Percentiles rank a stretch among this genome's conserved stretches.
Evolutionary conservation across 306 rosid species (phyloP).

Genomic region (Acmispon strigosus): DNA sequence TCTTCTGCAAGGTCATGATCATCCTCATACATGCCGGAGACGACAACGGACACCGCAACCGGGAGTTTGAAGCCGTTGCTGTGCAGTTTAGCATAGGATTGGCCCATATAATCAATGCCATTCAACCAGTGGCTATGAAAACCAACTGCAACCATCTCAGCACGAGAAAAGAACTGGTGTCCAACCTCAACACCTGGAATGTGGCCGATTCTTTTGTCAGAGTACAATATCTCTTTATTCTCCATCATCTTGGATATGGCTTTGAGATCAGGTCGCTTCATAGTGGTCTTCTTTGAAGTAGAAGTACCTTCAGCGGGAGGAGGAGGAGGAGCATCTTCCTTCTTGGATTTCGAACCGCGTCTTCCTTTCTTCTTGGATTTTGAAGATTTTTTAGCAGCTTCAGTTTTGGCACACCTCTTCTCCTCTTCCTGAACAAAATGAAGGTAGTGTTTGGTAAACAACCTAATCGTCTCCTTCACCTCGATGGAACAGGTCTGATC

Average conservation of each 20-base stretch:
- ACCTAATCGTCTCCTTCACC: slow-evolving; percentile 72
- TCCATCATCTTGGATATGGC: slow-evolving; percentile 72
- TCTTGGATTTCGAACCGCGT: too few relatives aligned
- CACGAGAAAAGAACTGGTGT: slow-evolving; percentile 88
- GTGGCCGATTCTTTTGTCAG: slow-evolving; percentile 59
- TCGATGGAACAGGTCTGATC: slow-evolving; percentile 48
- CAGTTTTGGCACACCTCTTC: slow-evolving; percentile 36
- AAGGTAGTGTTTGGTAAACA: slow-evolving; percentile 76
- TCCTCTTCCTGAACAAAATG: slow-evolving; percentile 83
- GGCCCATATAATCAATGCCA: slow-evolving; percentile 88
- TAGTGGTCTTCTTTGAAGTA: slow-evolving; percentile 29
- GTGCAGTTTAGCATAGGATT: slow-evolving; percentile 48
- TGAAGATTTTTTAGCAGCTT: slow-evolving; percentile 21
- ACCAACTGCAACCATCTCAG: slow-evolving; percentile 98
- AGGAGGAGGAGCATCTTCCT: too few relatives aligned
- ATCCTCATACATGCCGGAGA: slow-evolving; percentile 96
- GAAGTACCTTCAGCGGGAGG: too few relatives aligned
- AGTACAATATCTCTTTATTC: slow-evolving; percentile 40
- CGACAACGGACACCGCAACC: slow-evolving; percentile 77
- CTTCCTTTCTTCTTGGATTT: too few relatives aligned
- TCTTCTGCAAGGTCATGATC: slow-evolving; percentile 92
- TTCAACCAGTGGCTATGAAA: slow-evolving; percentile 95
- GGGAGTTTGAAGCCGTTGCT: slow-evolving; percentile 39
- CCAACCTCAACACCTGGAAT: slow-evolving; percentile 92
- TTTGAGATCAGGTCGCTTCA: slow-evolving; percentile 88